phyloP scores from a whole-genome alignment of 345 rosid species.

The Rhodomyrtus tomentosa region DNA sequence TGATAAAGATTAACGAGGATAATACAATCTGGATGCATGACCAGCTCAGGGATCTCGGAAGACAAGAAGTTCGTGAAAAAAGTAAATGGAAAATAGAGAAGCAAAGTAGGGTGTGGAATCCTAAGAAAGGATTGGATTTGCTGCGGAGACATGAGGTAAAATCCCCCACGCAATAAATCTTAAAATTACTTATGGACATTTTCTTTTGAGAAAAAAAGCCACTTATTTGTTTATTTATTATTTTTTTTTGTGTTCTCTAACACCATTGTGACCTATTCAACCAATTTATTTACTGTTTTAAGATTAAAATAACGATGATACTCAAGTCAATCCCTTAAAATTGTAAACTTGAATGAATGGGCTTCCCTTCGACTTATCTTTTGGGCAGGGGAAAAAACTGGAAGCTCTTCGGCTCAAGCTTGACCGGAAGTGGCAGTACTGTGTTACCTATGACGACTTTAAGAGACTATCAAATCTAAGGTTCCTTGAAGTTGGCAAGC shows the following conservation, averaged over 20 bases:
- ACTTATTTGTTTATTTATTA: too few relatives aligned
- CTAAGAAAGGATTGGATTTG: not conserved
- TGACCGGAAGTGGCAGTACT: fast-evolving
- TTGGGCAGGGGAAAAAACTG: not conserved
- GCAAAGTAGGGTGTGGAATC: not conserved
- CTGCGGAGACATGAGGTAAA: not conserved
- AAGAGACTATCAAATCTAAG: not conserved
- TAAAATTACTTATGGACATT: too few relatives aligned
- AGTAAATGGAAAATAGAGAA: not conserved
- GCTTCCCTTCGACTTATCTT: not conserved
- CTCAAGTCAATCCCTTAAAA: not conserved
- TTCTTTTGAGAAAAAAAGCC: too few relatives aligned
- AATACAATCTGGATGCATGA: not conserved
- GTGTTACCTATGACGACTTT: not conserved
- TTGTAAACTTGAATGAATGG: not conserved
- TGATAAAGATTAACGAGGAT: fast-evolving
- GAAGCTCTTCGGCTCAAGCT: not conserved
- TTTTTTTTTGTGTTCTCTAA: too few relatives aligned
- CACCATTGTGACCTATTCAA: not conserved
- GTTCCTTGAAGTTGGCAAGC: not conserved
- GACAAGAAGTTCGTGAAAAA: not conserved
- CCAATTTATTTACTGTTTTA: too few relatives aligned
- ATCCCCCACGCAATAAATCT: not conserved
- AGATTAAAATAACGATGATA: not conserved
- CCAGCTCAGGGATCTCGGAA: not conserved